These are phyloP conservation scores for Paecilomyces dactylethromorphus DNA, from an alignment of 2,329 filamentous ascomycete genomes.

Conservation along the genomic window DNA sequence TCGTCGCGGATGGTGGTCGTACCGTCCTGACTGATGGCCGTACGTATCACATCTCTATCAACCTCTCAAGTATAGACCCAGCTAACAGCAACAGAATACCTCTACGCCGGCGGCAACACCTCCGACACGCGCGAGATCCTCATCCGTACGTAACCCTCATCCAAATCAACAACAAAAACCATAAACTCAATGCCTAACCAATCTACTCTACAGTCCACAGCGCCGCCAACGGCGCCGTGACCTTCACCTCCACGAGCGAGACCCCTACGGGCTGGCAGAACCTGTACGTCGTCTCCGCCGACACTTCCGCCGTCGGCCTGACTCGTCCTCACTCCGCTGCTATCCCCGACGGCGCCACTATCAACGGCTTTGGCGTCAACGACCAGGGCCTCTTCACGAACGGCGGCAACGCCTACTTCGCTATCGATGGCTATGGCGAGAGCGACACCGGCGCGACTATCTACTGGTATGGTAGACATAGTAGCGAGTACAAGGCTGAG, in stretches of 20 bases:
- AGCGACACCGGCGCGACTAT: not conserved
- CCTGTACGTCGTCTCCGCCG: not conserved
- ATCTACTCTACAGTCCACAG: not conserved
- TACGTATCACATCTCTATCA: constrained; percentile 9
- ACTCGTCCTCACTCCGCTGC: constrained; percentile 22
- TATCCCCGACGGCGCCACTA: constrained; percentile 16
- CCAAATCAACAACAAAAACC: too few relatives aligned
- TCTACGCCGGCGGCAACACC: not conserved
- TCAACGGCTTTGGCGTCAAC: constrained; percentile 17
- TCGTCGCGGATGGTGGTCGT: constrained; percentile 18
- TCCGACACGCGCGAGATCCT: not conserved
- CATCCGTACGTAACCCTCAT: not conserved
- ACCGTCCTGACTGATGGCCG: constrained; percentile 20
- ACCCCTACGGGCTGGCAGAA: not conserved
- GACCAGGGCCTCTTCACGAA: constrained; percentile 20
- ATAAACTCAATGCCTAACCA: too few relatives aligned
- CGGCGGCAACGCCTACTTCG: constrained; percentile 17
- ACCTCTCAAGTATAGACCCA: too few relatives aligned
- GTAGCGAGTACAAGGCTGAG: not conserved
- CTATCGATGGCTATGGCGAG: not conserved
- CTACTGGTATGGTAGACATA: not conserved
- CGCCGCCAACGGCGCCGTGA: not conserved
- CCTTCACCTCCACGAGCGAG: not conserved
- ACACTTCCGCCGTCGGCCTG: constrained; percentile 8
- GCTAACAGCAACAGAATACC: too few relatives aligned